Evolutionary conservation across 805 yeast species (phyloP).

Genomic region (Wickerhamomyces strasburgensis): DNA sequence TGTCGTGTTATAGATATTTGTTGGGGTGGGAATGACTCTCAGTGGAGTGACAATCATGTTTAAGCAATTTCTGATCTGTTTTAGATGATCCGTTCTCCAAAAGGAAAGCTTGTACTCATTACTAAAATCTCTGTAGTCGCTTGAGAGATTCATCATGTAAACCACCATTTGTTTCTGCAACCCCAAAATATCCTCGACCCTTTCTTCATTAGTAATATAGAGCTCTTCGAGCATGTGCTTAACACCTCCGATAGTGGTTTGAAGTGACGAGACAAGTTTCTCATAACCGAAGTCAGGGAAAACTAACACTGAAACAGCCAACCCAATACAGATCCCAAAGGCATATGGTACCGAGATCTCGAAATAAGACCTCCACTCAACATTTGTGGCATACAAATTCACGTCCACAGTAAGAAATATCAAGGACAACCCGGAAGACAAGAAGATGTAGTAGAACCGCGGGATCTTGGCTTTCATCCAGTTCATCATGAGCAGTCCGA

Average conservation of each 20-base stretch:
- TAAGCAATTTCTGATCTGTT: slow-evolving; percentile 36
- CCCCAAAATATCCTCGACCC: slow-evolving; percentile 7
- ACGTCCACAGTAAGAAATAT: slow-evolving; percentile 28
- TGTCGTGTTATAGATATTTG: slow-evolving; percentile 8
- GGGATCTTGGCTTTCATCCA: slow-evolving; percentile 39
- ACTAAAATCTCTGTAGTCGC: slow-evolving; percentile 38
- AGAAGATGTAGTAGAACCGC: slow-evolving; percentile 34
- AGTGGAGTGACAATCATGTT: slow-evolving; percentile 37
- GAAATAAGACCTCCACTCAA: slow-evolving; percentile 34
- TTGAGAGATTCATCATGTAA: slow-evolving; percentile 31
- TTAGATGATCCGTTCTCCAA: slow-evolving; percentile 29
- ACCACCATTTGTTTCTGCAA: slow-evolving; percentile 30
- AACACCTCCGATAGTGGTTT: slow-evolving; percentile 22
- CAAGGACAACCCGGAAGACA: slow-evolving; percentile 32
- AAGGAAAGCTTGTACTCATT: slow-evolving; percentile 35
- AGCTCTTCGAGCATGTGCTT: slow-evolving; percentile 1
- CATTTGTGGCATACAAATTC: slow-evolving; percentile 23
- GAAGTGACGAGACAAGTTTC: slow-evolving; percentile 25
- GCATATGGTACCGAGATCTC: slow-evolving; percentile 41
- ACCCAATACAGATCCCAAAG: slow-evolving; percentile 37
- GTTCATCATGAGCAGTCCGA: slow-evolving; percentile 33
- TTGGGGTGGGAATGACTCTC: slow-evolving; percentile 33
- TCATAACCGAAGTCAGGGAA: slow-evolving; percentile 40
- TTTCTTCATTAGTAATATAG: slow-evolving; percentile 3
- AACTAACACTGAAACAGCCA: slow-evolving; percentile 30